phyloP scores from a whole-genome alignment of 495 filamentous ascomycete genomes.

The Aspergillus coremiiformis region DNA sequence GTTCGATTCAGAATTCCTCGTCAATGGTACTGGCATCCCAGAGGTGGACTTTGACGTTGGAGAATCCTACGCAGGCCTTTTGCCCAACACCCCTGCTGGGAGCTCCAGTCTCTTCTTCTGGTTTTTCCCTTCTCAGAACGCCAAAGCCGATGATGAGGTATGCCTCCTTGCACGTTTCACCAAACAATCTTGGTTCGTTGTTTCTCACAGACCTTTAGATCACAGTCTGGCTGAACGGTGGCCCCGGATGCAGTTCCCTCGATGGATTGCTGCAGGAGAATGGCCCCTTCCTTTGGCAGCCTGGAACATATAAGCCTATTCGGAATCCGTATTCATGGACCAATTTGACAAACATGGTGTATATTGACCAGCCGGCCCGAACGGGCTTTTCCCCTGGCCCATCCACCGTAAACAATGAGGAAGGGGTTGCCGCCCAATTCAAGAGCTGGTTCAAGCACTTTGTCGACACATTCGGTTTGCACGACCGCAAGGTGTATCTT shows the following conservation, averaged over 20 bases:
- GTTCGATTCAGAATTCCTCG: slow-evolving; percentile 44
- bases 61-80: slow-evolving; percentile 65
- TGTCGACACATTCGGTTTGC: slow-evolving; percentile 56
- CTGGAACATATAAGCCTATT: slow-evolving; percentile 56
- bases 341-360: slow-evolving; percentile 71
- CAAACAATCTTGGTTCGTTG: too few relatives aligned
- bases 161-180: slow-evolving; percentile 26
- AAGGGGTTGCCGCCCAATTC: slow-evolving; percentile 61
- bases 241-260: slow-evolving; percentile 62
- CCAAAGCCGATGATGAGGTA: slow-evolving; percentile 52
- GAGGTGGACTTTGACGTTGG: slow-evolving; percentile 71
- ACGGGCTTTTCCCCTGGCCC: slow-evolving; percentile 63
- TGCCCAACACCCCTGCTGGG: slow-evolving; percentile 53
- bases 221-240: slow-evolving; percentile 64
- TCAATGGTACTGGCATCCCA: slow-evolving; percentile 61
- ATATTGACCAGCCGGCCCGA: slow-evolving; percentile 70
- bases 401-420: slow-evolving; percentile 53
- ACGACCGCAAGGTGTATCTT: slow-evolving; percentile 58
- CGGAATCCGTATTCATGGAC: slow-evolving; percentile 62
- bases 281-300: slow-evolving; percentile 69
- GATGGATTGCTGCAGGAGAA: slow-evolving; percentile 68
- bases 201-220: too few relatives aligned
- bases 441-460: slow-evolving; percentile 65
- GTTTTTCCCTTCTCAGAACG: slow-evolving; percentile 62
- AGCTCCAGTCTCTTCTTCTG: slow-evolving; percentile 64